These are phyloP conservation scores for Lachnellula hyalina DNA, from an alignment of 2,329 filamentous ascomycete genomes.

Conservation along the genomic window DNA sequence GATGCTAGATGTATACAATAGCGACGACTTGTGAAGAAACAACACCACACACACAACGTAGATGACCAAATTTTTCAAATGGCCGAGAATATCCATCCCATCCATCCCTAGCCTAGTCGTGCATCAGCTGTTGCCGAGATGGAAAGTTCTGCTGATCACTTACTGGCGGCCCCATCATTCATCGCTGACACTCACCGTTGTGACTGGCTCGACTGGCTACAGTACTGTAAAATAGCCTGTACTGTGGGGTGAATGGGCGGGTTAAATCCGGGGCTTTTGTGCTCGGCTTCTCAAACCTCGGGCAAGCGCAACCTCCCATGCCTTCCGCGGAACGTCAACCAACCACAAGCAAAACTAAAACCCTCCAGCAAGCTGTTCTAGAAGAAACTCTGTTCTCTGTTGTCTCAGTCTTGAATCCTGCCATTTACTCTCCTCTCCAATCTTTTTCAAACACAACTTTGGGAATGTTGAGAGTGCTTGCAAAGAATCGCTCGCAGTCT, in stretches of 20 bases:
- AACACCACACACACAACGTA: too few relatives aligned
- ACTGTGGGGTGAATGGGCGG: too few relatives aligned
- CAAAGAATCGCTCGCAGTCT: constrained; percentile 29
- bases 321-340: constrained; percentile 5
- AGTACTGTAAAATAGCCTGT: too few relatives aligned
- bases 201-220: too few relatives aligned
- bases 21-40: too few relatives aligned
- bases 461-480: constrained; percentile 33
- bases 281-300: constrained; percentile 3
- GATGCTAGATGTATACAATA: too few relatives aligned
- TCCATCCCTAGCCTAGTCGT: background rate
- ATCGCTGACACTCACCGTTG: too few relatives aligned
- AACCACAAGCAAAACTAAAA: constrained; percentile 14
- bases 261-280: too few relatives aligned
- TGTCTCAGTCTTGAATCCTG: too few relatives aligned
- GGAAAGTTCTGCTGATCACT: background rate
- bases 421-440: background rate
- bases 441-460: constrained; percentile 13
- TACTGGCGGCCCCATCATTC: too few relatives aligned
- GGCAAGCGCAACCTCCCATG: background rate
- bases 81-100: background rate
- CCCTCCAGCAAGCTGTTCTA: background rate
- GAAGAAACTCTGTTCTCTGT: too few relatives aligned
- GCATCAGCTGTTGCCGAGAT: background rate
- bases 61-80: background rate